Conservation (phyloP, 2,329 filamentous ascomycete genomes). For the Colletotrichum gloeosporioides region DNA sequence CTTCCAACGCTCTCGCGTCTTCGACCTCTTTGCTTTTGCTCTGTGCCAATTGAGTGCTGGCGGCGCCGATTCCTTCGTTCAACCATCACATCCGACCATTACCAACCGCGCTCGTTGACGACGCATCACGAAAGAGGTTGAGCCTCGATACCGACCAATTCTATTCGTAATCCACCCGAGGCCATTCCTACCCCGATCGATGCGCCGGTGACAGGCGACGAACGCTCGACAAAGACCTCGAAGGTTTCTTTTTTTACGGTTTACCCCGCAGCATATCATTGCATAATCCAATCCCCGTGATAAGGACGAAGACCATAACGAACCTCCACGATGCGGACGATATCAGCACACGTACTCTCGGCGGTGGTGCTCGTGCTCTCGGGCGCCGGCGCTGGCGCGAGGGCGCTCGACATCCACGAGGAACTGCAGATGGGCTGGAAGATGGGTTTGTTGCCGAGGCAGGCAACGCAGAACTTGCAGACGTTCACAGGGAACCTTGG, state of each 20-base stretch:
- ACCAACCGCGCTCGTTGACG: neutral
- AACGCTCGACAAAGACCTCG: neutral
- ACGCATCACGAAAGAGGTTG: slow-evolving; percentile 10
- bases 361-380: neutral
- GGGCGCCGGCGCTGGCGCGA: slow-evolving; percentile 3
- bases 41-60: neutral
- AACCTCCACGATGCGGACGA: neutral
- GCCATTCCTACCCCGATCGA: neutral
- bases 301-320: neutral
- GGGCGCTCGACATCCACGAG: slow-evolving; percentile 31
- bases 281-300: neutral
- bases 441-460: slow-evolving; percentile 39
- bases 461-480: slow-evolving; percentile 42
- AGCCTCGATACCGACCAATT: neutral
- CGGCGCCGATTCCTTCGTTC: neutral
- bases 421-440: slow-evolving; percentile 38
- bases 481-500: slow-evolving; percentile 45
- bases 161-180: neutral
- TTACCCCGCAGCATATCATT: neutral
- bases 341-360: neutral
- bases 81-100: neutral
- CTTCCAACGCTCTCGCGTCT: neutral
- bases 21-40: neutral
- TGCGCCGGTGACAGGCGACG: neutral
- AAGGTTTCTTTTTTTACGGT: neutral